Evolutionary conservation across 352 stramenopile genomes (phyloP), one percentile per base, ranked within the genome.

Genomic region (Blastocystis sp.): DNA sequence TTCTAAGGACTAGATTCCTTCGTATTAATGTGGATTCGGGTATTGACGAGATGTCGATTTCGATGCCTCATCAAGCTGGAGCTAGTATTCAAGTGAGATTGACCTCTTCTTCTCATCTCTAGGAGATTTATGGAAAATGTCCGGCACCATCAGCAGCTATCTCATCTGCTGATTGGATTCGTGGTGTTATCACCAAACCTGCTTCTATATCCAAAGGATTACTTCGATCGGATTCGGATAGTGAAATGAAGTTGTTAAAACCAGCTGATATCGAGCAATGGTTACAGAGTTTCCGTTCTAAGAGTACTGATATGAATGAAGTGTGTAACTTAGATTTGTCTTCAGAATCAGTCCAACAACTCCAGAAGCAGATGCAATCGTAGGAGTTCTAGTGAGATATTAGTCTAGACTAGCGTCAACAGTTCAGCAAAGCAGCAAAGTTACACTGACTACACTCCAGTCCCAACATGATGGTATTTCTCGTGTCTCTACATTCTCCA

Each of bases 71-170:
- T 21, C 69, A 80, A 59, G 69, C 69, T 0, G 69, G 69, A 24
- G 69, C 69, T 21, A 49, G 12, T 32, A 80, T 80, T 35, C 39
- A 32, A 27, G 69, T 80, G 2, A n/a, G 0, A 27, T 46, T 59
- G 6, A 14, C 7, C 12, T 29, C n/a, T 4, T 39, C 6, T 24
- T 63, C 21, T 61, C 3, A 58, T 35, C 7, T 24, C 5, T 54
- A 80, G 69, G 69, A 80, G 29, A 80, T 80, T 16, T 80, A 80
- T 54, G 69, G 69, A 11, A 63, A 59, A 7, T 58, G 24, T 29
- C 69, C 69, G 2, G 19, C 35, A 16, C 32, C 69, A 0, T 21
- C 27, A 37, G 16, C 69, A 11, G 69, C 69, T 6, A 11, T 80
- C 6, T 49, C 69, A 21, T 21, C 39, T 39, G 69, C 49, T 6